Base-by-base conservation (phyloP, 495 filamentous ascomycete genomes). In the Polyplosphaeria fusca region DNA sequence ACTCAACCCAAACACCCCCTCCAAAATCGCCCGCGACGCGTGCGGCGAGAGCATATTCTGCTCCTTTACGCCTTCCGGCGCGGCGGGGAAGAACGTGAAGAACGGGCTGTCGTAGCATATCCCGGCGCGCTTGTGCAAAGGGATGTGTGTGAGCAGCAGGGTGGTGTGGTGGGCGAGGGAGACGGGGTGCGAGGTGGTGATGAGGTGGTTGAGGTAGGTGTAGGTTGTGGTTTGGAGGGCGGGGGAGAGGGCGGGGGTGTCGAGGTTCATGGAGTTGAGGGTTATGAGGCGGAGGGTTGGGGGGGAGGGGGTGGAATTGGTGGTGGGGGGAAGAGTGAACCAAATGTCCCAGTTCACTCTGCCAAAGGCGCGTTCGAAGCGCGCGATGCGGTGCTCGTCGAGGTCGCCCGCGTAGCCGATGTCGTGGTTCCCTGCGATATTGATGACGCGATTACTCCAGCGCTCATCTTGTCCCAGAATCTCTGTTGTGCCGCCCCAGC, bases 361-460 rank as follows among this genome's bases (percentile, higher is more conserved):
- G 23, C 93, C 93, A 67, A 96, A 98, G 14, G 79, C 80, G 7
- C 75, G 68, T 73, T 93, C 88, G 68, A 95, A 98, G 5, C 93
- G 79, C 27, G 81, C 74, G 38, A 94, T 78, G 11, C 89, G 80
- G 25, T 82, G 73, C 28, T 75, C 69, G 48, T 83, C 87, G 52
- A 95, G 77, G 70, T 98, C 93, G 0, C 93, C 93, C 0, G 92
- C 88, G 65, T 98, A 98, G 24, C 93, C 93, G 49, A 97, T 83
- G 69, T 98, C 93, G 64, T 98, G 93, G 68, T 98, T 98, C 0
- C 93, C 93, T 0, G 85, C 88, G 11, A 96, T 78, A 58, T 93
- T 91, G 67, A 97, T 92, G 52, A 97, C 73, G 50, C 87, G 80
- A 24, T 76, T 75, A 13, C 77, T 73, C 93, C 93, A 98, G 1